These are phyloP conservation scores for Phialophora macrospora DNA, from an alignment of 2,329 filamentous ascomycete species.

Conservation along the genomic window DNA sequence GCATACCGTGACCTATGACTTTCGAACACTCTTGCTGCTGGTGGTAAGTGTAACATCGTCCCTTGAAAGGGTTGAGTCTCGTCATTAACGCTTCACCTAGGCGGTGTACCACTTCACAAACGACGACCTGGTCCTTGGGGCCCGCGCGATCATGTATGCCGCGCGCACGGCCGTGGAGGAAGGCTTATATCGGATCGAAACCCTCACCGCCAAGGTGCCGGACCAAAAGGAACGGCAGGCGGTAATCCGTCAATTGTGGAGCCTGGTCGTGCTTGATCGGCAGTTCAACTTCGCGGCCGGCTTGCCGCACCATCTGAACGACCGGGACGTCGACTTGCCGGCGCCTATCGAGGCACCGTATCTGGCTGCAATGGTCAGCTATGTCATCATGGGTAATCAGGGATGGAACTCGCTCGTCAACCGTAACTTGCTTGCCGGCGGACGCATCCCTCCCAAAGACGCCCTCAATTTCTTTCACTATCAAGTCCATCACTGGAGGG, in stretches of 20 bases:
- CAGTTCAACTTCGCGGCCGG: conserved; percentile 25
- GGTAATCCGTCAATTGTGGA: conserved; percentile 21
- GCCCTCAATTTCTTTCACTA: conserved; percentile 14
- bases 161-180: conserved; percentile 21
- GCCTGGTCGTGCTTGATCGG: conserved; percentile 17
- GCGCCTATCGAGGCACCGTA: conserved; percentile 13
- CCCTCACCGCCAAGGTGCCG: conserved; percentile 3
- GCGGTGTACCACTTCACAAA: conserved; percentile 21
- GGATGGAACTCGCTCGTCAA: conserved; percentile 22
- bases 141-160: conserved; percentile 19
- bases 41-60: conserved; percentile 7
- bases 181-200: conserved; percentile 23
- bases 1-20: conserved; percentile 18
- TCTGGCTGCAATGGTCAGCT: conserved; percentile 19
- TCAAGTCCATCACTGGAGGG: conserved; percentile 22
- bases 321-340: conserved; percentile 22
- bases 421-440: conserved; percentile 8
- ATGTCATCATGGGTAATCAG: conserved; percentile 19
- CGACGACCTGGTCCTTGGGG: conserved; percentile 17
- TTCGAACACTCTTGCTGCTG: conserved; percentile 13
- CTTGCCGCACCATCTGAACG: conserved; percentile 20
- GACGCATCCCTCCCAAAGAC: conserved; percentile 15
- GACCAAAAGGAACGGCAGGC: conserved; percentile 11
- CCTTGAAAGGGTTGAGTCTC: neutral
- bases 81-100: neutral